Evolutionary conservation across 352 stramenopile genomes (phyloP), one percentile per base, ranked within the genome.

Genomic region (Pythium grandisporangium): DNA sequence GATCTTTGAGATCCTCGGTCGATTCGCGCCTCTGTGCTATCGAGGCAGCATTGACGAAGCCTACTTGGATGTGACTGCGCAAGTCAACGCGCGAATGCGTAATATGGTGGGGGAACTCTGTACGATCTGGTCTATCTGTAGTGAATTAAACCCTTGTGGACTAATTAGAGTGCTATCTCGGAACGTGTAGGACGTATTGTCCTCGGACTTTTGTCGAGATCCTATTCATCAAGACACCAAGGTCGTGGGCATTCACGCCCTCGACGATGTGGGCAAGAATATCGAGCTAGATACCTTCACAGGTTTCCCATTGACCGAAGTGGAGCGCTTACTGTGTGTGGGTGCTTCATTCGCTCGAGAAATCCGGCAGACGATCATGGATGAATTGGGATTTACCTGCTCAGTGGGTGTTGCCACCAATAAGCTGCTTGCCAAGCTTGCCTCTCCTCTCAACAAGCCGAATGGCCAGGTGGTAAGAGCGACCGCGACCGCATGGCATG

Each of bases 31-130:
- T 0, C 22, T 83, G 3, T 75, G 75, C 17, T 76, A 93, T 52
- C 83, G 83, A 48, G 79, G 73, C 10, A 72, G 76, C 44, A 80
- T 93, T 37, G 79, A 93, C 42, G 79, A 93, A 54, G 78, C 74
- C 6, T 93, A 84, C 42, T 61, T 93, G 45, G 79, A 93, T 48
- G 49, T 93, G 29, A 85, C 79, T 3, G 58, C 82, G 12, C 72
- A 79, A 40, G 77, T 73, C 21, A 43, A 56, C 12, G 53, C 78
- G 54, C 66, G 68, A 16, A 64, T 89, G 13, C 62, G 61, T 10
- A 37, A 63, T 7, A 66, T 61, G 59, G 72, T 84, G 21, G 10
- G 49, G 26, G n/a, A 2, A 21, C 45, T 11, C 25, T n/a, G n/a
- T n/a, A n/a, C n/a, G n/a, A n/a, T n/a, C n/a, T n/a, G n/a, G n/a